phyloP scores from a whole-genome alignment of 2,329 filamentous ascomycete genomes.

The Trichoderma koningii region DNA sequence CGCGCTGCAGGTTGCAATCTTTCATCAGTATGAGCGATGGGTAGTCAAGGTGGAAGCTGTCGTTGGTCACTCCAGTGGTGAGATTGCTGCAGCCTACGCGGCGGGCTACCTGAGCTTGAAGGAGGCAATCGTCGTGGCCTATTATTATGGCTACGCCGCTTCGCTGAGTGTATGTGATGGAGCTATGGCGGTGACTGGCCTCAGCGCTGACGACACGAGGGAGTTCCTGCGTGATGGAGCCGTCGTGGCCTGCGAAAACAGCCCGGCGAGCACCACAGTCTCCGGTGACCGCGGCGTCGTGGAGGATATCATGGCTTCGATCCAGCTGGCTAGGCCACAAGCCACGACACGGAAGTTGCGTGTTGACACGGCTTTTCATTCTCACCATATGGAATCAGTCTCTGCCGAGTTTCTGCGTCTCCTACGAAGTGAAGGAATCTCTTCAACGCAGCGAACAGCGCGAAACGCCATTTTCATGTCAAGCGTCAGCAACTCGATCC shows the following conservation, averaged over 20 bases:
- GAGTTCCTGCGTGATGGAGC: slow-evolving; percentile 24
- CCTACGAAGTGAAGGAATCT: slow-evolving; percentile 1
- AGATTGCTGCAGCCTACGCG: slow-evolving; percentile 43
- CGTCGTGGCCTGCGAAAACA: slow-evolving; percentile 41
- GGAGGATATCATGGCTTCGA: slow-evolving; percentile 28
- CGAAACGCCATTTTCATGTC: slow-evolving; percentile 9
- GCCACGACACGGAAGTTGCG: slow-evolving; percentile 30
- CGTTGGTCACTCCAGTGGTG: slow-evolving; percentile 43
- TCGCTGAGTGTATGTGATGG: slow-evolving; percentile 27
- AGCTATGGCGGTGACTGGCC: slow-evolving; percentile 37
- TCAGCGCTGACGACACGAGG: slow-evolving; percentile 26
- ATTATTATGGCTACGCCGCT: slow-evolving; percentile 36
- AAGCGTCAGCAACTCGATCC: not conserved
- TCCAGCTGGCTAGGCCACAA: slow-evolving; percentile 14
- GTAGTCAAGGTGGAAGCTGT: slow-evolving; percentile 35
- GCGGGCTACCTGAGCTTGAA: slow-evolving; percentile 26
- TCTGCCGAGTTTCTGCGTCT: slow-evolving; percentile 14
- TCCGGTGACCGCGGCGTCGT: slow-evolving; percentile 38
- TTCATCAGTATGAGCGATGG: slow-evolving; percentile 38
- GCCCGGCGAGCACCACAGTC: slow-evolving; percentile 38
- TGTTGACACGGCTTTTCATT: slow-evolving; percentile 35
- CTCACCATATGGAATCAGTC: slow-evolving; percentile 37
- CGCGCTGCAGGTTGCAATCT: slow-evolving; percentile 44
- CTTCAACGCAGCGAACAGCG: not conserved
- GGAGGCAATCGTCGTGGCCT: slow-evolving; percentile 37